A percentile compares a stretch with the other conserved stretches of the same genome.
These are phyloP conservation scores for Mrakia hoshinonis DNA, from an alignment of 768 basidiomycete species.

Conservation along the genomic window DNA sequence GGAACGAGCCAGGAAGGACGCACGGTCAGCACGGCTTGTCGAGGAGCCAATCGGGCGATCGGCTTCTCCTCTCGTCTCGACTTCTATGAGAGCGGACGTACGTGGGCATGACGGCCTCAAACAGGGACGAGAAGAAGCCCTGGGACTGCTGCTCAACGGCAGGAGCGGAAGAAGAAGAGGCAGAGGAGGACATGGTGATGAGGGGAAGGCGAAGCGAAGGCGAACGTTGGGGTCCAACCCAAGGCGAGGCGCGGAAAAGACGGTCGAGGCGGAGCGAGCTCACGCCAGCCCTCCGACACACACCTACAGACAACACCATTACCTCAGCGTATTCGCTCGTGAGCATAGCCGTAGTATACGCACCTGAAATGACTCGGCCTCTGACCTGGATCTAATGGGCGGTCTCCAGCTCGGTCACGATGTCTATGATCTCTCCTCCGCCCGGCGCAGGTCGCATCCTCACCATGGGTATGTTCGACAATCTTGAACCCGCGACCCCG, in stretches of 20 bases:
- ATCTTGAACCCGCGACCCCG: not conserved
- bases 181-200: constrained; percentile 12
- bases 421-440: not conserved
- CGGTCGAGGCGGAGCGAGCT: not conserved
- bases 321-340: not conserved
- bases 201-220: not conserved
- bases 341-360: too few relatives aligned
- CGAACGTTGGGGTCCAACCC: constrained; percentile 4
- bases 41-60: not conserved
- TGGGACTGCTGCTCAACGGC: constrained; percentile 16
- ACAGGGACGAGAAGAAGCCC: constrained; percentile 27
- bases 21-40: not conserved
- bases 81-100: not conserved
- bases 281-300: not conserved
- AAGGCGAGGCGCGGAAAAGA: not conserved
- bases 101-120: constrained; percentile 27
- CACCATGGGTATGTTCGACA: constrained; percentile 4
- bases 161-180: constrained; percentile 7
- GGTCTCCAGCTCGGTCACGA: not conserved
- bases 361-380: too few relatives aligned
- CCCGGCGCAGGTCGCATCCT: constrained; percentile 9
- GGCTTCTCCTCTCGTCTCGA: not conserved
- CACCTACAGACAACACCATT: not conserved
- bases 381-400: not conserved
- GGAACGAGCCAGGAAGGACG: not conserved